Evolutionary conservation across 2,329 filamentous ascomycete species (phyloP), one percentile per base, ranked within the genome.

Genomic region (Dothidotthia symphoricarpi): DNA sequence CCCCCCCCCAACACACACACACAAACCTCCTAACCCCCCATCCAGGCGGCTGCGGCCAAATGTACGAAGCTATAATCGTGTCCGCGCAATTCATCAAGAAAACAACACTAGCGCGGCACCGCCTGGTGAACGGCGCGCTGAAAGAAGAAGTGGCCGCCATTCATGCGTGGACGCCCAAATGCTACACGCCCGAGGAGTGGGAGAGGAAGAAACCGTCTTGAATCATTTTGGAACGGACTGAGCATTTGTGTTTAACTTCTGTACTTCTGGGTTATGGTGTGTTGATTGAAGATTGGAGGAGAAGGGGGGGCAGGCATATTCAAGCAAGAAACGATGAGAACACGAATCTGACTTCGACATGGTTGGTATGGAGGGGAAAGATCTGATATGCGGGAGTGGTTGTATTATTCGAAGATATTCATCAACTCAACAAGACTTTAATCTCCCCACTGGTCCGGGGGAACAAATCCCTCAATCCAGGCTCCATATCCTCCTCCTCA

Each of bases 131-230:
- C 69, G 77, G 77, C 12, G 82, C 82, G 4, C 75, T 96, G 55
- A 91, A 89, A 72, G 79, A 83, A 31, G 89, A 96, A 71, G 95
- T 96, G 64, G 86, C 87, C 12, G 80, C 79, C 49, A 95, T 96
- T 55, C 90, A 96, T 72, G 90, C 90, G 26, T 96, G 90, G 90
- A 94, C 88, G 39, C 88, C 89, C 17, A 94, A 89, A 70, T 95
- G 90, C 67, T 86, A 89, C 72, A 96, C 90, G 7, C 87, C 88
- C 0, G 87, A 89, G 58, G 88, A 96, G 72, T 95, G 86, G 82
- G 80, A 87, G 70, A 82, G 80, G 67, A 78, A 85, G 68, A 75
- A 77, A 46, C 61, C 55, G 5, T 62, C 66, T 45, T 58, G 37
- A 51, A 30, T 4, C 4, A 27, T 12, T 5, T 14, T 6, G 4